Percentiles rank a stretch among this genome's conserved stretches.
phyloP scores from a whole-genome alignment of 768 basidiomycete species.

The Glaciozyma martinii region DNA sequence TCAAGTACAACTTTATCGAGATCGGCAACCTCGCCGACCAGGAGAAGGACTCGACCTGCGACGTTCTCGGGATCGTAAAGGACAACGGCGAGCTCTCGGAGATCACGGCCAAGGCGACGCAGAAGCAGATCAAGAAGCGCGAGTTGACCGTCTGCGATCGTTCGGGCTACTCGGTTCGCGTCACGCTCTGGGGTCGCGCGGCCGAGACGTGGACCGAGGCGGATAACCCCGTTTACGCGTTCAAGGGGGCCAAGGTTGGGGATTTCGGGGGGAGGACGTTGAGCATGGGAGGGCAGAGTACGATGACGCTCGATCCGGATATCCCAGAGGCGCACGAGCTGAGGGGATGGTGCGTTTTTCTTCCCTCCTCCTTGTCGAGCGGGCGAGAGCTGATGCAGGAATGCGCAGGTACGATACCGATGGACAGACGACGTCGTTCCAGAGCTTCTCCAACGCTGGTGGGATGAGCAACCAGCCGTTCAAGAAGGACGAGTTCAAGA shows the following conservation, averaged over 20 bases:
- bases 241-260: constrained; percentile 86
- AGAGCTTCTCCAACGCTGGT: constrained; percentile 53
- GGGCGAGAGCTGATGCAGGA: not conserved
- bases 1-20: constrained; percentile 73
- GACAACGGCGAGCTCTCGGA: constrained; percentile 60
- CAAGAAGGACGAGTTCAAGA: constrained; percentile 63
- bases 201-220: constrained; percentile 53
- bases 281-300: constrained; percentile 70
- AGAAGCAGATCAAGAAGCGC: constrained; percentile 74
- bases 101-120: constrained; percentile 65
- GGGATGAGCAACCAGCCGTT: constrained; percentile 47
- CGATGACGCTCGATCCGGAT: constrained; percentile 79
- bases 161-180: constrained; percentile 62
- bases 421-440: constrained; percentile 59
- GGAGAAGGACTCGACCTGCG: constrained; percentile 68
- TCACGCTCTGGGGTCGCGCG: constrained; percentile 94
- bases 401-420: constrained; percentile 55
- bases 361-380: not conserved
- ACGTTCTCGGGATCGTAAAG: constrained; percentile 79
- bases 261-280: constrained; percentile 84
- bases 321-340: constrained; percentile 78
- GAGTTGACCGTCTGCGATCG: constrained; percentile 82
- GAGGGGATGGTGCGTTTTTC: constrained; percentile 62
- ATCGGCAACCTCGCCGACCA: constrained; percentile 56
- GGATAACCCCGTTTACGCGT: constrained; percentile 60